Evolutionary conservation across 2,329 filamentous ascomycete genomes (phyloP), one percentile per base, ranked within the genome.

Genomic region (Chaetothyriales sp.): DNA sequence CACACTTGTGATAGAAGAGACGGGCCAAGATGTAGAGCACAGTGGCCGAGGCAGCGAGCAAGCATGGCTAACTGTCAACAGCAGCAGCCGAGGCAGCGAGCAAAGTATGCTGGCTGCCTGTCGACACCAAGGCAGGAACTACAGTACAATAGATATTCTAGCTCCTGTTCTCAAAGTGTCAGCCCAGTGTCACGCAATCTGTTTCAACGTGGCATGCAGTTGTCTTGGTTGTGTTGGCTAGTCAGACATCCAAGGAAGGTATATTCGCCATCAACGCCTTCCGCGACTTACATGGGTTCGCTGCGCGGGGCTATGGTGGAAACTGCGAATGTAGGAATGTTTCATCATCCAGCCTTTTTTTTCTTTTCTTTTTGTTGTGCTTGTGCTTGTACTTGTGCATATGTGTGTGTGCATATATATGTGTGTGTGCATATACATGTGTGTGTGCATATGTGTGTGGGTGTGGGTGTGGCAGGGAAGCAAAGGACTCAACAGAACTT

Each of bases 281-380:
- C 63, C 66, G 66, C 70, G 65, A 64, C 69, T 69, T 66, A 65
- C 62, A 48, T 70, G 68, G 71, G 71, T 73, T 74, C 69, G 61
- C 62, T 67, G 64, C 68, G 67, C 70, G 69, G 70, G 15, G 68
- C 70, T 75, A 72, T 72, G 74, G 75, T 77, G 75, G 70, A 78
- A 78, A 78, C 76, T 78, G 76, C 76, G 76, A 78, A 78, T 78
- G 71, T 75, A 71, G 73, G 70, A 74, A 66, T 66, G 64, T 69
- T 75, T 75, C 66, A 76, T 76, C 73, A 74, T 74, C 52, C 9
- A 40, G 33, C 33, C 33, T 15, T 40, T 40, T 40, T 15, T 40
- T 15, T 15, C 15, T 15, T 40, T 40, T 40, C 33, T 40, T 40
- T 33, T 6, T 25, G 3, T 25, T 25, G 3, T 25, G 3, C 6